phyloP scores from a whole-genome alignment of 2,329 filamentous ascomycete genomes.

The Lizonia empirigonia region DNA sequence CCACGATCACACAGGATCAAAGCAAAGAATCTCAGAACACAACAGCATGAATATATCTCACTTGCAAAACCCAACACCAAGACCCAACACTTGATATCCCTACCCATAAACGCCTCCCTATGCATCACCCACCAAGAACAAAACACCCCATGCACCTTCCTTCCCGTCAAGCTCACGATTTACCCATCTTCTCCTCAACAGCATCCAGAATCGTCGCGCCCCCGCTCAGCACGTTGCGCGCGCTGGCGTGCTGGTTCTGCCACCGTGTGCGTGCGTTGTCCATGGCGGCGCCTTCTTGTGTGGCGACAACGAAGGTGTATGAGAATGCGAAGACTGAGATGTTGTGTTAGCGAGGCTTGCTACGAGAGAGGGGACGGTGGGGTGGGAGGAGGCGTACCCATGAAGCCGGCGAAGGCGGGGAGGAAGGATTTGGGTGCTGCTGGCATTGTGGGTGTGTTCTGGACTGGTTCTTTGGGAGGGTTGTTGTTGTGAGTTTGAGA shows the following conservation, averaged over 20 bases:
- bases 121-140: too few relatives aligned
- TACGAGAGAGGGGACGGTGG: background rate
- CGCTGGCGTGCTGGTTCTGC: constrained; percentile 38
- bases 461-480: background rate
- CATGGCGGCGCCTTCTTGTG: constrained; percentile 41
- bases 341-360: constrained; percentile 9
- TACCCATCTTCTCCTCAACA: background rate
- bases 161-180: too few relatives aligned
- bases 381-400: constrained; percentile 28
- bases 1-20: too few relatives aligned
- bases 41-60: too few relatives aligned
- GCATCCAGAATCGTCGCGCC: constrained; percentile 13
- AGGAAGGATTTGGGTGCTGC: constrained; percentile 39
- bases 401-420: constrained; percentile 40
- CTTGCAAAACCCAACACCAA: too few relatives aligned
- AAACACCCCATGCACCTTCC: too few relatives aligned
- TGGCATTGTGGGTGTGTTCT: constrained; percentile 34
- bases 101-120: too few relatives aligned
- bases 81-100: too few relatives aligned
- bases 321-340: constrained; percentile 34
- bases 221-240: constrained; percentile 22
- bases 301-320: constrained; percentile 42
- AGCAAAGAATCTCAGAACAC: too few relatives aligned
- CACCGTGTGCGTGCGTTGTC: constrained; percentile 43
- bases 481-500: background rate